Evolutionary conservation across 2,329 filamentous ascomycete genomes (phyloP).

Genomic region (Aspergillus sp.): DNA sequence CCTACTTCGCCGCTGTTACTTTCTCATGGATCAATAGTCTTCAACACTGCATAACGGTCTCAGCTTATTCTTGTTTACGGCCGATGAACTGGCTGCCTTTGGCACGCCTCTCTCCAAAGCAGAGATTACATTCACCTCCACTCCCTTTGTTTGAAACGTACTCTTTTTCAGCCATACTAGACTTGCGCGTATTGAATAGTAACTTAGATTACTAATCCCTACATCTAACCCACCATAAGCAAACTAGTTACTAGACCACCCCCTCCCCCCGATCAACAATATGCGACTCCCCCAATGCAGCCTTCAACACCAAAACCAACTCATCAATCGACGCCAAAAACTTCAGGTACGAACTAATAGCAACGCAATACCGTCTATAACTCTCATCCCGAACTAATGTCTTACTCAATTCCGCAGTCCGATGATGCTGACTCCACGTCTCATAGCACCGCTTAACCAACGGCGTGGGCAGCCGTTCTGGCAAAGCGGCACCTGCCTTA

Average conservation of each 20-base stretch:
- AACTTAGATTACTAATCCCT: too few species aligned
- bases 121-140: too few species aligned
- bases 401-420: conserved; percentile 30
- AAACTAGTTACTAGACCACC: background rate
- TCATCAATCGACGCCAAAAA: conserved; percentile 50
- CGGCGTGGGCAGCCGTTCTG: conserved; percentile 52
- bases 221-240: too few species aligned
- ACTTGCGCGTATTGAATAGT: too few species aligned
- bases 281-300: conserved; percentile 47
- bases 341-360: conserved; percentile 48
- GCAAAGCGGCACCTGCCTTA: conserved; percentile 51
- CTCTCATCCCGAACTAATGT: conserved; percentile 44
- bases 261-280: conserved; percentile 22
- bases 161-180: too few species aligned
- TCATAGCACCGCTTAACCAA: conserved; percentile 43
- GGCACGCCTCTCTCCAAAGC: too few species aligned
- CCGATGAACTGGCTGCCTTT: too few species aligned
- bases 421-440: conserved; percentile 24
- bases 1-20: too few species aligned
- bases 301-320: conserved; percentile 49
- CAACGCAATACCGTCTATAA: conserved; percentile 52
- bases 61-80: too few species aligned
- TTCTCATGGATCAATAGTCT: too few species aligned
- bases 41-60: too few species aligned
- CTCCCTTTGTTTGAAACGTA: too few species aligned